Evolutionary conservation across 2,329 filamentous ascomycete species (phyloP).

Genomic region (Calycina marina): DNA sequence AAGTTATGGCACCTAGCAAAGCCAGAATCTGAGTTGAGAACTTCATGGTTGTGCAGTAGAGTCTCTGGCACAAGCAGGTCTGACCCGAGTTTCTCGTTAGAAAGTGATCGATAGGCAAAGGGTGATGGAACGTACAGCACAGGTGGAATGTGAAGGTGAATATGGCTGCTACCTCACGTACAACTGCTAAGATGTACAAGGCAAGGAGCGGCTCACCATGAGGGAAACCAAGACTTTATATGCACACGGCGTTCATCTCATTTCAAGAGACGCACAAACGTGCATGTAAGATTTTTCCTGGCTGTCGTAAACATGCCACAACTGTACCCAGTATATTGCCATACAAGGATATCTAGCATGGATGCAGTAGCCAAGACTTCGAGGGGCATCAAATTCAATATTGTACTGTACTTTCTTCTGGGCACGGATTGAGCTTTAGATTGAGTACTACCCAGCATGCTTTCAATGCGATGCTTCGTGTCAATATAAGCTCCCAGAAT

Average conservation of each 20-base stretch:
- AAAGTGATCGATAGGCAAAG: not conserved
- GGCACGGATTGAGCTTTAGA: no score
- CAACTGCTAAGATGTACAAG: not conserved
- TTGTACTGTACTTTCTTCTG: no score
- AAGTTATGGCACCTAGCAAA: not conserved
- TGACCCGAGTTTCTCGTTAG: not conserved
- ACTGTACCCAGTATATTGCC: no score
- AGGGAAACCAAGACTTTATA: not conserved
- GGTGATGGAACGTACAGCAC: no score
- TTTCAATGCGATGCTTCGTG: no score
- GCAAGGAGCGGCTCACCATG: not conserved
- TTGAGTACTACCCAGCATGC: no score
- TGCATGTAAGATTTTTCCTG: no score
- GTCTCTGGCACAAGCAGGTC: not conserved
- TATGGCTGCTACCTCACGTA: not conserved
- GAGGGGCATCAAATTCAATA: no score
- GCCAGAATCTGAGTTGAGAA: not conserved
- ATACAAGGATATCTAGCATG: no score
- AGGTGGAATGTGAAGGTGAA: not conserved
- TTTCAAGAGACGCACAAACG: not conserved
- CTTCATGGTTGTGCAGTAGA: not conserved
- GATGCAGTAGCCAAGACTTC: no score
- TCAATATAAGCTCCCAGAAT: no score
- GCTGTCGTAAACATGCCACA: no score
- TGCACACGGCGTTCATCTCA: not conserved